phyloP scores from a whole-genome alignment of 345 rosid species.

The Eucalyptus regnans region DNA sequence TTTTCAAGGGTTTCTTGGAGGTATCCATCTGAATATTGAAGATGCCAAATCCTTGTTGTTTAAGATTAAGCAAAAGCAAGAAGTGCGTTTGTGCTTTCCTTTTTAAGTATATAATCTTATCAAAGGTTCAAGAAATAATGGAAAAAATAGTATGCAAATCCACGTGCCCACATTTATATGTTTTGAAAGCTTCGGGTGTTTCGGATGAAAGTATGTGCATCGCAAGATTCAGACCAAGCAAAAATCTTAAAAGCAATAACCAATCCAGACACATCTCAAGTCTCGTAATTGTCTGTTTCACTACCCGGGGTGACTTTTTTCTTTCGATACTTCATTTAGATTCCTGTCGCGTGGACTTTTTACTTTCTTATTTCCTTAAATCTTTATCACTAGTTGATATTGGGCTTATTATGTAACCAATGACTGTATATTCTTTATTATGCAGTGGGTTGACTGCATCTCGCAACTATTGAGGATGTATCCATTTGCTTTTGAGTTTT shows the following conservation, averaged over 20 bases:
- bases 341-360: neutral
- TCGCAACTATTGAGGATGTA: conserved; percentile 87
- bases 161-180: neutral
- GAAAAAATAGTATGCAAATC: neutral
- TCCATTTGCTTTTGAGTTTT: conserved; percentile 95
- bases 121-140: neutral
- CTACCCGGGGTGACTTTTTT: neutral
- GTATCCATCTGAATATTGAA: neutral
- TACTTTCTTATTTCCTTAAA: neutral
- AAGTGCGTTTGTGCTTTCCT: neutral
- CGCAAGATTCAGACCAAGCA: neutral
- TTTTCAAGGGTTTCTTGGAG: neutral
- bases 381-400: neutral
- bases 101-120: neutral
- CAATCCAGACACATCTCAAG: neutral
- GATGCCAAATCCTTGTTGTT: neutral
- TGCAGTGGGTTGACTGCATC: conserved; percentile 99
- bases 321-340: neutral
- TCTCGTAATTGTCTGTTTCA: neutral
- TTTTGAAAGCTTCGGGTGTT: neutral
- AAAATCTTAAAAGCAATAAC: neutral
- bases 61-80: neutral
- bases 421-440: neutral
- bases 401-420: neutral
- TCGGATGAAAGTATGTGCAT: neutral